These are phyloP conservation scores for Botryotinia calthae DNA, from an alignment of 2,329 filamentous ascomycete genomes.

Conservation along the genomic window DNA sequence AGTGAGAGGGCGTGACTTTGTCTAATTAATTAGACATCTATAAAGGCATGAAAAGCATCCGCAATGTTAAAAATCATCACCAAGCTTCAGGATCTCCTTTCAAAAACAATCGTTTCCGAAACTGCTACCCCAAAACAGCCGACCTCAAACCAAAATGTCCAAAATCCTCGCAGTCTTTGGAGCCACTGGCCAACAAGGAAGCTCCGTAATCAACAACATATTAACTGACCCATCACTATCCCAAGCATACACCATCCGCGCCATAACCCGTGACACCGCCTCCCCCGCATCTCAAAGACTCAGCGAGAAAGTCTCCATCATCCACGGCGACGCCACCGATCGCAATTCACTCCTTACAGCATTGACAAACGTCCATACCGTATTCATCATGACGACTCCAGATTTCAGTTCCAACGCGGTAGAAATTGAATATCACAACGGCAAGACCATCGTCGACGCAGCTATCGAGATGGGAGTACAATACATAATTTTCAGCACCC, in stretches of 20 bases:
- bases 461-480: background rate
- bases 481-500: background rate
- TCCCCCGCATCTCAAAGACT: slow-evolving; percentile 36
- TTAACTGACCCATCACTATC: slow-evolving; percentile 47
- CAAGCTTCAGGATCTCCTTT: background rate
- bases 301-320: slow-evolving; percentile 37
- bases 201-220: slow-evolving; percentile 47
- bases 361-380: slow-evolving; percentile 46
- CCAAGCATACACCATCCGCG: slow-evolving; percentile 48
- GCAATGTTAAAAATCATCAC: background rate
- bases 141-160: slow-evolving; percentile 14
- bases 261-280: slow-evolving; percentile 43
- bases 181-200: slow-evolving; percentile 54
- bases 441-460: slow-evolving; percentile 15
- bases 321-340: slow-evolving; percentile 44
- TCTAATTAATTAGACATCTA: background rate
- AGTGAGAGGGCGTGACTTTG: background rate
- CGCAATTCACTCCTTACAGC: slow-evolving; percentile 43
- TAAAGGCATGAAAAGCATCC: background rate
- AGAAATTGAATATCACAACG: slow-evolving; percentile 26
- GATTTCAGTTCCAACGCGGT: slow-evolving; percentile 37
- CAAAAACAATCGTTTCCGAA: background rate
- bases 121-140: background rate
- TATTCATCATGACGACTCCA: slow-evolving; percentile 47
- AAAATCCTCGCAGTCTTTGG: slow-evolving; percentile 46